Percentiles rank a stretch among this genome's conserved stretches.
These are phyloP conservation scores for Scheffersomyces spartinae DNA, from an alignment of 805 yeast genomes.

Conservation along the genomic window DNA sequence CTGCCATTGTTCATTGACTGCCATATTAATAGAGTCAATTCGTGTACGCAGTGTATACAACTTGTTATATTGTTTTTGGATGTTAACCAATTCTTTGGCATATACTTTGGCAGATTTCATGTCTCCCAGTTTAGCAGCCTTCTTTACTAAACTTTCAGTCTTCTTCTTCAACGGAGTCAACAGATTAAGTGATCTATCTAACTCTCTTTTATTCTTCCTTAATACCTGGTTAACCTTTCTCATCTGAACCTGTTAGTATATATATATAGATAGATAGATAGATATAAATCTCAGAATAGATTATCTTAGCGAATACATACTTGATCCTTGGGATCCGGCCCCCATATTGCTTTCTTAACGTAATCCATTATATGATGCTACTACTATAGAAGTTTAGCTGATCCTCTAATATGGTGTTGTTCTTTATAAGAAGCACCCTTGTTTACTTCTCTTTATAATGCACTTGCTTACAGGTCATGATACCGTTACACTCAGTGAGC, in stretches of 20 bases:
- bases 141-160: conserved; percentile 65
- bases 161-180: conserved; percentile 54
- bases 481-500: no score
- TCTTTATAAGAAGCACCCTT: no score
- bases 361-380: conserved; percentile 78
- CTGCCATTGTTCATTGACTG: conserved; percentile 85
- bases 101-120: conserved; percentile 61
- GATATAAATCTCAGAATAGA: not conserved
- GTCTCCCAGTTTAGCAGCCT: conserved; percentile 69
- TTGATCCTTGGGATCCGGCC: conserved; percentile 92
- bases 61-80: conserved; percentile 63
- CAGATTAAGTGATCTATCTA: conserved; percentile 66
- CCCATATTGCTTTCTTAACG: conserved; percentile 82
- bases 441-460: no score
- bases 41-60: conserved; percentile 76
- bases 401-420: no score
- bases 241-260: conserved; percentile 23
- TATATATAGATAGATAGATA: not conserved
- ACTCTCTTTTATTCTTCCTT: conserved; percentile 73
- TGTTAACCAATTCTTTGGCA: conserved; percentile 70
- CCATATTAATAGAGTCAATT: conserved; percentile 74
- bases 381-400: no score
- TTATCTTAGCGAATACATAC: conserved; percentile 29
- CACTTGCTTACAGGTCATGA: no score
- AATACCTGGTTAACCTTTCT: conserved; percentile 68